These are phyloP conservation scores for Epithemia pelagica DNA, from an alignment of 108 stramenopile species.

Conservation along the genomic window DNA sequence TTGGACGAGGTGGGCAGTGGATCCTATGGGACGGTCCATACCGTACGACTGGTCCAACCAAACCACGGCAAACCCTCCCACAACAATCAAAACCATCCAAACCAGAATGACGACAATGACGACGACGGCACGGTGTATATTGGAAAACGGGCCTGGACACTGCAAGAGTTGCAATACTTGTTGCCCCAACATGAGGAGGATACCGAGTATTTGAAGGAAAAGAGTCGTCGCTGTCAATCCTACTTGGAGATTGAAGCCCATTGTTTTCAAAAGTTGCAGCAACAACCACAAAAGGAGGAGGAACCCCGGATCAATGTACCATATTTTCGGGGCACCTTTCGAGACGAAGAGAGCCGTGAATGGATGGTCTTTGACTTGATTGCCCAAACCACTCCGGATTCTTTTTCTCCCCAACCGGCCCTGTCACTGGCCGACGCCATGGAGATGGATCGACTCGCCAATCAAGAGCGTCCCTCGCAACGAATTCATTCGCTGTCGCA, in stretches of 20 bases:
- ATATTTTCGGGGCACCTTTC: constrained; percentile 23
- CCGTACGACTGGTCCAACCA: constrained; percentile 20
- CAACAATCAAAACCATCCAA: constrained; percentile 5
- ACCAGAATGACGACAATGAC: not conserved
- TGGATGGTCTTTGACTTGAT: constrained; percentile 69
- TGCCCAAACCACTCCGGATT: not conserved
- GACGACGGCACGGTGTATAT: constrained; percentile 21
- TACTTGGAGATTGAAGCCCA: constrained; percentile 72
- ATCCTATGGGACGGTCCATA: constrained; percentile 59
- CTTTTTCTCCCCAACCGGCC: constrained; percentile 15
- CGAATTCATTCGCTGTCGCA: not conserved
- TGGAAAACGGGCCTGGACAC: constrained; percentile 71
- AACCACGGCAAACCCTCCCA: constrained; percentile 20
- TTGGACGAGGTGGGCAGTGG: constrained; percentile 42
- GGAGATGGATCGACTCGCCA: constrained; percentile 22
- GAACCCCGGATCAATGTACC: constrained; percentile 25
- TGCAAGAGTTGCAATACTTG: constrained; percentile 15
- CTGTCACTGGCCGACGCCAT: constrained; percentile 47
- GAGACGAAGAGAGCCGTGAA: constrained; percentile 30
- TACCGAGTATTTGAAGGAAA: constrained; percentile 11
- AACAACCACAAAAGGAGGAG: not conserved
- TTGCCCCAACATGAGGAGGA: constrained; percentile 12
- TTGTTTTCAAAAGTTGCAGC: constrained; percentile 47
- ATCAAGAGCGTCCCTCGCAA: not conserved
- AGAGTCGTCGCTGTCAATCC: constrained; percentile 44